These are phyloP conservation scores for Cladophialophora bantiana DNA, from an alignment of 2,329 filamentous ascomycete species.

Conservation along the genomic window DNA sequence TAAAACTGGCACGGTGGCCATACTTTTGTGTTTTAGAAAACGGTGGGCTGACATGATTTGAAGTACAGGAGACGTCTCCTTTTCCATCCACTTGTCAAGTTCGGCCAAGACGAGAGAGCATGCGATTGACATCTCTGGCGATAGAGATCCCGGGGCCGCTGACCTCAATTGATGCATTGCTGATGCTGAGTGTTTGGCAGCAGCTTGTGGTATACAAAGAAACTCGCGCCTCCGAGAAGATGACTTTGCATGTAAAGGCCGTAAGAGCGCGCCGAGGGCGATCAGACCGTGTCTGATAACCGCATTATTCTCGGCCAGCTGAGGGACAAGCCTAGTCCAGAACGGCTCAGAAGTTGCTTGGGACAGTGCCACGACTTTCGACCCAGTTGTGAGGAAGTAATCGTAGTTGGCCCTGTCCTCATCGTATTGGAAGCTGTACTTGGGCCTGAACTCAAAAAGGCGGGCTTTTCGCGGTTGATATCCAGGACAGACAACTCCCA, in stretches of 20 bases:
- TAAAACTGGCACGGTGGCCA: not conserved
- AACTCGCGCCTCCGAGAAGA: no score
- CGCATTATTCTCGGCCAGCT: slow-evolving; percentile 5
- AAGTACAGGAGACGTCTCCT: not conserved
- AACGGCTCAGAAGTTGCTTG: not conserved
- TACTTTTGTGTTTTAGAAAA: not conserved
- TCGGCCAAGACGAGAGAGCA: slow-evolving; percentile 1
- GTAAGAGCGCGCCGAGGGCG: not conserved
- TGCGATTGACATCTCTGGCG: not conserved
- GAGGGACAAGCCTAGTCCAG: slow-evolving; percentile 1
- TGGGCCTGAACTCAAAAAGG: not conserved
- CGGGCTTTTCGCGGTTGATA: not conserved
- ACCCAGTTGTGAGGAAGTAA: not conserved
- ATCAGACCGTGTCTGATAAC: slow-evolving; percentile 3
- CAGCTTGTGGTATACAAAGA: not conserved
- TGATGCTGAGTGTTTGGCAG: not conserved
- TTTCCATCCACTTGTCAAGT: slow-evolving; percentile 7
- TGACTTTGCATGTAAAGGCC: not conserved
- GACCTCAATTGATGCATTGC: not conserved
- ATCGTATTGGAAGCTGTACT: not conserved
- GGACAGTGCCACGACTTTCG: not conserved
- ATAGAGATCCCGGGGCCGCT: not conserved
- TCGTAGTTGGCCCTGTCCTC: not conserved
- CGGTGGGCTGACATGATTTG: not conserved
- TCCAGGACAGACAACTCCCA: slow-evolving; percentile 4